Base-by-base conservation (phyloP, 1,139 yeast species). In the Magnusiomyces suaveolens region DNA sequence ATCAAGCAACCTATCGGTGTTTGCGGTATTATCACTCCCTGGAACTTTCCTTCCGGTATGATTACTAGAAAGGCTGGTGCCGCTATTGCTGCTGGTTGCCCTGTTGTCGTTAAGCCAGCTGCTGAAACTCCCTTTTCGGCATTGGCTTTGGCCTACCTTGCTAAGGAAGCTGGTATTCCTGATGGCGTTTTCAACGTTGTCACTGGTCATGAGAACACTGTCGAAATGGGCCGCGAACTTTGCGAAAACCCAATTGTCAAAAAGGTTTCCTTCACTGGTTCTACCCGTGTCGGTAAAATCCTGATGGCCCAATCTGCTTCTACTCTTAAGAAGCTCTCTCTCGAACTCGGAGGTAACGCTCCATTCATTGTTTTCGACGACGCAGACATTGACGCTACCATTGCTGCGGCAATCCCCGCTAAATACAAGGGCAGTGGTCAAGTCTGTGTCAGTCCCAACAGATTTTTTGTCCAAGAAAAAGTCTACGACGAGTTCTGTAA, bases 31-130 rank as follows among this genome's bases (percentile, higher is more conserved):
- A 75, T 90, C 62, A 87, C 96, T 2, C 97, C 97, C 21, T 90
- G 97, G 97, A 90, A 90, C 70, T 90, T 90, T 73, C 97, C 97
- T 20, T 76, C 84, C 53, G 95, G 96, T 3, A 90, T 90, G 97
- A 87, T 90, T 59, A 81, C 96, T 1, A 78, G 97, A 63, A 90
- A 90, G 69, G 78, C 86, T 52, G 96, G 88, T 32, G 96, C 97
- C 32, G 96, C 96, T 1, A 65, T 88, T 23, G 96, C 97, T 20
- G 90, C 94, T 10, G 97, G 97, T 1, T 90, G 97, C 70, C 84
- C 97, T 1, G 76, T 87, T 2, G 90, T 90, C 14, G 76, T 90
- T 57, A 90, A 89, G 70, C 97, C 97, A 2, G 97, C 95, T 43
- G 74, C 83, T 2, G 95, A 87, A 66, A 90, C 97, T 8, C 97